Percentiles rank a stretch among this genome's conserved stretches.
Conservation (phyloP, 169 alveolate genomes). For the Ichthyophthirius multifiliis region DNA sequence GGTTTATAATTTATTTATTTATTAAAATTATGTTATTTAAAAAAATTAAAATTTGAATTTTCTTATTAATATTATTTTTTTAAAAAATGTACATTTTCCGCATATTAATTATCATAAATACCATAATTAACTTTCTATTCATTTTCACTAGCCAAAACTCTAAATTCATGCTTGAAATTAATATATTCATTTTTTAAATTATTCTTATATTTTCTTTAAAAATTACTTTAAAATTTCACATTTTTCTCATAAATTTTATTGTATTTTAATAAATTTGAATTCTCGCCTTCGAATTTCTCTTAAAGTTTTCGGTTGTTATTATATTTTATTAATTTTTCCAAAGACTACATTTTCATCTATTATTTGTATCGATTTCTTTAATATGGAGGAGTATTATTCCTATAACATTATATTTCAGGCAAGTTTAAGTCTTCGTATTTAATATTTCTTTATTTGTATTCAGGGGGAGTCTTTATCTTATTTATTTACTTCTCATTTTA, state of each 20-base stretch:
- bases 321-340: neutral
- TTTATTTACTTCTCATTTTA: neutral
- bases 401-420: neutral
- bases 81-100: neutral
- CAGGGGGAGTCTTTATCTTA: neutral
- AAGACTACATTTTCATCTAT: neutral
- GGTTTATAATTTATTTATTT: no score
- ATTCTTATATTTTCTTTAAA: neutral
- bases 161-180: neutral
- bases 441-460: neutral
- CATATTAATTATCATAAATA: neutral
- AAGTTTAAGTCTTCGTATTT: neutral
- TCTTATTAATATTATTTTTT: neutral
- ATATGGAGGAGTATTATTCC: slow-evolving; percentile 2
- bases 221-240: neutral
- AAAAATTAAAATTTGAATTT: no score
- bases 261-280: neutral
- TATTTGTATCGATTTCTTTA: neutral
- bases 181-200: neutral
- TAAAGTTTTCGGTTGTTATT: neutral
- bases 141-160: neutral
- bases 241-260: neutral
- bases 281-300: neutral
- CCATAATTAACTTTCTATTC: neutral
- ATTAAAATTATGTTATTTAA: no score